phyloP scores from a whole-genome alignment of 192 early-diverging fungal species.

The Backusella sp. region DNA sequence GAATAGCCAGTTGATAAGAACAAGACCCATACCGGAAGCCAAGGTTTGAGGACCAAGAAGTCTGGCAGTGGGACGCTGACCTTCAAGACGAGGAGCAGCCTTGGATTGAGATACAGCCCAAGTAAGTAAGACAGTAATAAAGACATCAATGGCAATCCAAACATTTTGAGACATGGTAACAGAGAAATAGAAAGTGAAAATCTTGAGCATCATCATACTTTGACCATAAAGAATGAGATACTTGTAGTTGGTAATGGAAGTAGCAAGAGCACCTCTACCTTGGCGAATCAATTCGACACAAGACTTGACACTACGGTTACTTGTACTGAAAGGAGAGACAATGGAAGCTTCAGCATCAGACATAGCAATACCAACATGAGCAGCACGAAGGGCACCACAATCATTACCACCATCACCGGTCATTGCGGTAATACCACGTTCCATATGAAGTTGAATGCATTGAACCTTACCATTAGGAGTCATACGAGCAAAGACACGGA shows the following conservation, averaged over 20 bases:
- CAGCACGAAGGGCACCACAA: constrained; percentile 75
- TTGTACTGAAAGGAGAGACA: constrained; percentile 77
- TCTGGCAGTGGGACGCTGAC: constrained; percentile 64
- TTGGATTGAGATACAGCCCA: constrained; percentile 61
- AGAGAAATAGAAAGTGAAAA: constrained; percentile 67
- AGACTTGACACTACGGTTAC: constrained; percentile 55
- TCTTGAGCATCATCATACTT: constrained; percentile 59
- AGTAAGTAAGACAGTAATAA: constrained; percentile 59
- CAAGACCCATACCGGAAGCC: constrained; percentile 56
- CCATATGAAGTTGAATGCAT: constrained; percentile 75
- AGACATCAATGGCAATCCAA: constrained; percentile 73
- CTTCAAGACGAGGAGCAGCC: constrained; percentile 52
- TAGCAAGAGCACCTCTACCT: constrained; percentile 69
- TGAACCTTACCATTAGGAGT: constrained; percentile 71
- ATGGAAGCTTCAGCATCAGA: constrained; percentile 80
- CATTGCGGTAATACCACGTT: constrained; percentile 74
- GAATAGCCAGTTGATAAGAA: constrained; percentile 67
- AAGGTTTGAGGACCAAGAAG: constrained; percentile 71
- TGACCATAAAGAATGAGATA: constrained; percentile 65
- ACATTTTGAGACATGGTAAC: constrained; percentile 56
- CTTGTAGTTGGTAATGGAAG: constrained; percentile 69
- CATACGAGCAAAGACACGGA: constrained; percentile 80
- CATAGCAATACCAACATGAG: constrained; percentile 79
- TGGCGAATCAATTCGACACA: constrained; percentile 72
- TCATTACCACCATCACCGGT: constrained; percentile 89